phyloP scores from a whole-genome alignment of 1,284 basidiomycete genomes.

The Inonotus hispidus region DNA sequence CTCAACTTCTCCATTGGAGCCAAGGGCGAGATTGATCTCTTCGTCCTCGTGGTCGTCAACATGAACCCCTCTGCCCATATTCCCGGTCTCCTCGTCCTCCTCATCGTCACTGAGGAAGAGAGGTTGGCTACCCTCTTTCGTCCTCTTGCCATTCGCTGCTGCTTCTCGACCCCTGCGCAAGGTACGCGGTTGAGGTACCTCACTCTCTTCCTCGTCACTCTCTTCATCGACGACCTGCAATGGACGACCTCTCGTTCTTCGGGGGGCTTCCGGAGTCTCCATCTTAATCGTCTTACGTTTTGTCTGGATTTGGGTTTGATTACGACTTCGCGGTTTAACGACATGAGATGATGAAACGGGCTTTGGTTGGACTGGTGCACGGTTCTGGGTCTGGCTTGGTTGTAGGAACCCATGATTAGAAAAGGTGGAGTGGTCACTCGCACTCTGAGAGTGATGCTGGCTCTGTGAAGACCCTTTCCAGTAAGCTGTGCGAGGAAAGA shows the following conservation, averaged over 20 bases:
- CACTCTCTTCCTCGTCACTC: conserved; percentile 16
- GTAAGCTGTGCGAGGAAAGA: conserved; percentile 35
- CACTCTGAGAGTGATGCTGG: conserved; percentile 21
- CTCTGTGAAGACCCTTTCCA: conserved; percentile 38
- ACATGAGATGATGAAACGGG: conserved; percentile 1
- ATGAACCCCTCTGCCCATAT: not conserved
- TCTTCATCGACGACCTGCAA: conserved; percentile 14
- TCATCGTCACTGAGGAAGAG: conserved; percentile 41
- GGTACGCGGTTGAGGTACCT: conserved; percentile 17
- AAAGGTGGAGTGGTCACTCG: not conserved
- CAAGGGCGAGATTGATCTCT: conserved; percentile 1
- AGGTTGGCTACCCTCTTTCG: conserved; percentile 18
- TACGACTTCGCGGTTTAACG: conserved; percentile 6
- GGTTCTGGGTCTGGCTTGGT: conserved; percentile 21
- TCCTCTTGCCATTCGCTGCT: conserved; percentile 22
- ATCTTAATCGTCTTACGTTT: not conserved
- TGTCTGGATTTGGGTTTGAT: conserved; percentile 1
- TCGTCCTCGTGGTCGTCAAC: not conserved
- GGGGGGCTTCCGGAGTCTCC: not conserved
- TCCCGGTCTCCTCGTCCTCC: conserved; percentile 20
- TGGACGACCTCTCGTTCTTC: conserved; percentile 1
- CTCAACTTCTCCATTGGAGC: not conserved
- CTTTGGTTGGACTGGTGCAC: conserved; percentile 15
- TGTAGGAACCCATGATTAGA: conserved; percentile 1
- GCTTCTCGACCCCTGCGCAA: conserved; percentile 1